These are phyloP conservation scores for Alternaria solani DNA, from an alignment of 2,329 filamentous ascomycete genomes.

Conservation along the genomic window DNA sequence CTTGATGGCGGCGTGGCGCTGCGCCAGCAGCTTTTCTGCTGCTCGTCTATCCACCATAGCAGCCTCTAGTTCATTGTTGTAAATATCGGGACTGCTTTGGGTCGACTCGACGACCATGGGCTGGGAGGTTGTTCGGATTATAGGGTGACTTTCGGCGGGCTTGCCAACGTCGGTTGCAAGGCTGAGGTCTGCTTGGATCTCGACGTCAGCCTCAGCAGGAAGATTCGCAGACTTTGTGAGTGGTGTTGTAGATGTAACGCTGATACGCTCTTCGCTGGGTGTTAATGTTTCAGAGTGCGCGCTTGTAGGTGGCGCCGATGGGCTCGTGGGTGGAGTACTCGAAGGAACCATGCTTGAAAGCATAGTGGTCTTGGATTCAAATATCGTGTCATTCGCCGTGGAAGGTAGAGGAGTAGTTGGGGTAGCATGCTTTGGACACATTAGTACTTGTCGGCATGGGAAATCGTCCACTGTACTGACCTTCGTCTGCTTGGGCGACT, in stretches of 20 bases:
- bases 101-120: not conserved
- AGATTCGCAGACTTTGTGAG: not conserved
- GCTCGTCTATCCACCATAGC: constrained; percentile 3
- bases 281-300: not conserved
- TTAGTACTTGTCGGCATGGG: not conserved
- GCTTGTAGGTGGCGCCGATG: not conserved
- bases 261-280: not conserved
- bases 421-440: not conserved
- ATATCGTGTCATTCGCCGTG: not conserved
- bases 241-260: not conserved
- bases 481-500: not conserved
- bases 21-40: constrained; percentile 12
- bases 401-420: not conserved
- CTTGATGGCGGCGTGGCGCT: constrained; percentile 14
- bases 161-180: not conserved
- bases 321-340: not conserved
- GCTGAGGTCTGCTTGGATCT: not conserved
- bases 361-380: not conserved
- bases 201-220: not conserved
- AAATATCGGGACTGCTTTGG: not conserved
- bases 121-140: not conserved
- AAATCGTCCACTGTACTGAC: not conserved
- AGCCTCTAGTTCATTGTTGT: not conserved
- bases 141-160: not conserved
- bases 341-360: not conserved